Conservation (phyloP, 2,329 filamentous ascomycete genomes). For the Verticillium nubilum region DNA sequence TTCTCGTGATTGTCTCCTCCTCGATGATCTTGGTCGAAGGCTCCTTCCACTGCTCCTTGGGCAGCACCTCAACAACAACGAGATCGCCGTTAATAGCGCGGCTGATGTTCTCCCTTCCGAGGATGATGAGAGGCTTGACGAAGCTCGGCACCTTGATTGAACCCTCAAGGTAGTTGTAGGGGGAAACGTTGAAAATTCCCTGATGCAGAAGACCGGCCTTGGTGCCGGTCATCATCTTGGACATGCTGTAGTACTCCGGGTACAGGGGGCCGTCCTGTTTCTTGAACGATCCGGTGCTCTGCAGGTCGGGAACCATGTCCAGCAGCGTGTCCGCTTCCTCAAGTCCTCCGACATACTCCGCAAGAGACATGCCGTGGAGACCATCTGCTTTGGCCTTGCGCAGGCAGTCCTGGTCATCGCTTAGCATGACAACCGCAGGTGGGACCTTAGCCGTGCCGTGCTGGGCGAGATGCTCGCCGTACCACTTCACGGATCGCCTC, state of each 20-base stretch:
- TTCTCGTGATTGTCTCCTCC: conserved; percentile 83
- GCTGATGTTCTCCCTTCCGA: conserved; percentile 95
- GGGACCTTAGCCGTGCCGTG: conserved; percentile 51
- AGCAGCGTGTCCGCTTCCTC: conserved; percentile 80
- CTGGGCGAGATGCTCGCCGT: conserved; percentile 70
- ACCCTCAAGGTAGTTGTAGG: conserved; percentile 96
- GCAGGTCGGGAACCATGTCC: conserved; percentile 85
- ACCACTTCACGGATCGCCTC: conserved; percentile 82
- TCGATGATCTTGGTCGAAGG: conserved; percentile 95
- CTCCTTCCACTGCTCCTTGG: conserved; percentile 94
- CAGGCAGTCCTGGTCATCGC: conserved; percentile 84
- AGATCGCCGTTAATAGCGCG: conserved; percentile 86
- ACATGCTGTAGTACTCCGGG: conserved; percentile 81
- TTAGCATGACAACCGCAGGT: conserved; percentile 86
- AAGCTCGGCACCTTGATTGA: conserved; percentile 88
- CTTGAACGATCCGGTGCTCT: conserved; percentile 60
- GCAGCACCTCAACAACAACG: conserved; percentile 87
- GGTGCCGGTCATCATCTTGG: conserved; percentile 89
- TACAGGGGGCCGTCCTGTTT: conserved; percentile 70
- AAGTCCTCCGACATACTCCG: conserved; percentile 77
- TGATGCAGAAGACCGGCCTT: conserved; percentile 88
- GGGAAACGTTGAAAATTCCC: conserved; percentile 91
- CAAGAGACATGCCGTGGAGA: conserved; percentile 62
- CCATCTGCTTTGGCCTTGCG: conserved; percentile 72
- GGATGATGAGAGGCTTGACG: conserved; percentile 77